These are phyloP conservation scores for Gnomoniopsis smithogilvyi DNA, from an alignment of 2,329 filamentous ascomycete genomes.

Conservation along the genomic window DNA sequence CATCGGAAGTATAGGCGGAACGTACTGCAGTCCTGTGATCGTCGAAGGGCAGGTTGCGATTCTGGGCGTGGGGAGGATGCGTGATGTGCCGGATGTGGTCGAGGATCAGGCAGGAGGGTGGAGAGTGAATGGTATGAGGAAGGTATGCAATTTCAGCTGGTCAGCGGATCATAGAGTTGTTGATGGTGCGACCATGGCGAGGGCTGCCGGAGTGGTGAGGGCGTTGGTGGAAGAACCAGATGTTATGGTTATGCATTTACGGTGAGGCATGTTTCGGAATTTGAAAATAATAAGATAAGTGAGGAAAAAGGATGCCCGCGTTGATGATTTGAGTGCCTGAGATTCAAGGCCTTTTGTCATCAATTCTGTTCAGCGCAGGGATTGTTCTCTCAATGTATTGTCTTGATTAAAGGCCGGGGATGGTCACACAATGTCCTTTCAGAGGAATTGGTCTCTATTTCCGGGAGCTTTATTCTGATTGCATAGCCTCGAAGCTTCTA, in stretches of 20 bases:
- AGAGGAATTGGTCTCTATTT: too few relatives aligned
- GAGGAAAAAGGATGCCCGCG: neutral
- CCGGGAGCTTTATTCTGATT: too few relatives aligned
- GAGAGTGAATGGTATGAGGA: constrained; percentile 33
- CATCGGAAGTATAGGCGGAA: constrained; percentile 92
- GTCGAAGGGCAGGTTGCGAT: constrained; percentile 91
- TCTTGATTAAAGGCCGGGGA: too few relatives aligned
- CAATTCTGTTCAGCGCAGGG: too few relatives aligned
- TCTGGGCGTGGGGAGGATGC: constrained; percentile 79
- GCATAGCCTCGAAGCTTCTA: too few relatives aligned
- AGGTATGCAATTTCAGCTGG: constrained; percentile 92
- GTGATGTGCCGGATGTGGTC: constrained; percentile 75
- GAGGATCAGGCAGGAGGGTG: constrained; percentile 49
- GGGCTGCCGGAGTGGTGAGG: constrained; percentile 80
- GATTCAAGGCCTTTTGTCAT: too few relatives aligned
- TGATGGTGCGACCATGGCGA: constrained; percentile 91
- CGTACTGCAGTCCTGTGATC: constrained; percentile 87
- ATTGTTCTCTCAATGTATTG: too few relatives aligned
- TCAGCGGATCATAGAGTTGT: constrained; percentile 92
- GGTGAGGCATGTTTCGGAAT: constrained; percentile 44
- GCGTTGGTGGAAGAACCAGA: constrained; percentile 80
- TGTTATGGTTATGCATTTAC: constrained; percentile 78
- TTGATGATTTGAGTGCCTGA: too few relatives aligned
- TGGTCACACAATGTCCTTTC: too few relatives aligned
- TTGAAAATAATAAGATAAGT: neutral